These are phyloP conservation scores for California macrophylla DNA, from an alignment of 441 rosid species.

Conservation along the genomic window DNA sequence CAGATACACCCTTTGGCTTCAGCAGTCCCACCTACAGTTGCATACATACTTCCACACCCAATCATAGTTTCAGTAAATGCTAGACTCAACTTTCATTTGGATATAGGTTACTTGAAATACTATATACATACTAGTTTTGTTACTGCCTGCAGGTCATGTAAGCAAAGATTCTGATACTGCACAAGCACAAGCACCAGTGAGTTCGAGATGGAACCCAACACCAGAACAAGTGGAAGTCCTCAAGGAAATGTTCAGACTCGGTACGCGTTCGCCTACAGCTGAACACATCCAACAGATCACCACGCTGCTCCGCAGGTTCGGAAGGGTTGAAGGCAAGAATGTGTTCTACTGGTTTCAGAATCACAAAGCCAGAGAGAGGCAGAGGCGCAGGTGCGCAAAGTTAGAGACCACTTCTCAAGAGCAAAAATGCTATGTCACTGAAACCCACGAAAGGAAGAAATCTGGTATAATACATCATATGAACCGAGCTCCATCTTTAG, in stretches of 20 bases:
- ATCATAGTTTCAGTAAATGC: neutral
- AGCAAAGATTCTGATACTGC: constrained; percentile 16
- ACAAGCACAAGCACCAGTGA: constrained; percentile 20
- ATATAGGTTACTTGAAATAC: neutral
- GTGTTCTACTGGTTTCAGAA: constrained; percentile 81
- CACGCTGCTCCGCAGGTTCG: constrained; percentile 38
- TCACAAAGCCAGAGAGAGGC: constrained; percentile 64
- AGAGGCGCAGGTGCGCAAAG: constrained; percentile 37
- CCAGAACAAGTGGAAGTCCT: constrained; percentile 40
- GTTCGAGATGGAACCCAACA: constrained; percentile 52
- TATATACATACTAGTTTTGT: neutral
- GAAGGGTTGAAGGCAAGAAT: constrained; percentile 61
- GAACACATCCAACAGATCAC: constrained; percentile 46
- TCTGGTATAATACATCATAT: constrained; percentile 16
- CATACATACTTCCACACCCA: neutral
- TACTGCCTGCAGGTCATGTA: constrained; percentile 14
- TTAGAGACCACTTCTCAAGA: constrained; percentile 6
- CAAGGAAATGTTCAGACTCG: constrained; percentile 40
- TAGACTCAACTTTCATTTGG: neutral
- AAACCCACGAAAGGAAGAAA: constrained; percentile 24
- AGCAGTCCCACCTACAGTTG: neutral
- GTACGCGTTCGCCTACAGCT: constrained; percentile 38
- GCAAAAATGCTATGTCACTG: constrained; percentile 9
- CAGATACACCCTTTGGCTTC: no score
- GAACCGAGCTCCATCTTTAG: neutral